Percentiles rank a stretch among this genome's conserved stretches.
These are phyloP conservation scores for Cicer chorassanicum DNA, from an alignment of 306 rosid genomes.

Conservation along the genomic window DNA sequence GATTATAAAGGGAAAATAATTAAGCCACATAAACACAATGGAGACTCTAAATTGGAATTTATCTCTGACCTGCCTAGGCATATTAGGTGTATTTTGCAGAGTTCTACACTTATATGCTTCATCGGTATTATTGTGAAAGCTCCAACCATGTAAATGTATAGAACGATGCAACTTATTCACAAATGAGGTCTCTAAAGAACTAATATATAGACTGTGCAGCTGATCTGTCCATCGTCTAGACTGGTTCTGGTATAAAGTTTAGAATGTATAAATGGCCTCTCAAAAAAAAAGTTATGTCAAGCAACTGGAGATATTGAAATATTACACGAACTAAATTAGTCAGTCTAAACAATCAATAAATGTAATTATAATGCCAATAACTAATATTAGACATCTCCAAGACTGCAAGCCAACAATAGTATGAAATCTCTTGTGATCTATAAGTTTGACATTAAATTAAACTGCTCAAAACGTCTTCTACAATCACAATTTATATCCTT, in stretches of 20 bases:
- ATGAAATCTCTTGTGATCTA: conserved; percentile 24
- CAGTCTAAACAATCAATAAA: neutral
- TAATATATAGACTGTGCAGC: conserved; percentile 70
- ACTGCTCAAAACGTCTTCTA: conserved; percentile 7
- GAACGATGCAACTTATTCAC: conserved; percentile 64
- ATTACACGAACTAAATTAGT: conserved; percentile 19
- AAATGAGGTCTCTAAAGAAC: conserved; percentile 82
- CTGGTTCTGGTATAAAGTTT: conserved; percentile 52
- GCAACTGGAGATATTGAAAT: conserved; percentile 1
- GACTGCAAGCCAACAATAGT: conserved; percentile 27
- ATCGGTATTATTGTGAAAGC: conserved; percentile 45
- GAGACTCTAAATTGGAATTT: conserved; percentile 36
- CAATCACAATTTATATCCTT: conserved; percentile 14
- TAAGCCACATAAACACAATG: conserved; percentile 29
- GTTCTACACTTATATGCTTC: conserved; percentile 43
- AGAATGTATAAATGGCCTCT: conserved; percentile 33
- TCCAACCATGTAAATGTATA: conserved; percentile 45
- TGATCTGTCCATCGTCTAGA: conserved; percentile 80
- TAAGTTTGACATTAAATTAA: conserved; percentile 25
- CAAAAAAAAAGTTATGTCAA: conserved; percentile 30
- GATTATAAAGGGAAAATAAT: conserved; percentile 38
- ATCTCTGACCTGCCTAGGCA: conserved; percentile 66
- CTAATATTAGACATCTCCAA: conserved; percentile 36
- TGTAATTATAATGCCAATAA: conserved; percentile 21
- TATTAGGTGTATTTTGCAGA: conserved; percentile 48